Conservation (phyloP, 2,329 filamentous ascomycete genomes). For the Fusarium zealandicum region DNA sequence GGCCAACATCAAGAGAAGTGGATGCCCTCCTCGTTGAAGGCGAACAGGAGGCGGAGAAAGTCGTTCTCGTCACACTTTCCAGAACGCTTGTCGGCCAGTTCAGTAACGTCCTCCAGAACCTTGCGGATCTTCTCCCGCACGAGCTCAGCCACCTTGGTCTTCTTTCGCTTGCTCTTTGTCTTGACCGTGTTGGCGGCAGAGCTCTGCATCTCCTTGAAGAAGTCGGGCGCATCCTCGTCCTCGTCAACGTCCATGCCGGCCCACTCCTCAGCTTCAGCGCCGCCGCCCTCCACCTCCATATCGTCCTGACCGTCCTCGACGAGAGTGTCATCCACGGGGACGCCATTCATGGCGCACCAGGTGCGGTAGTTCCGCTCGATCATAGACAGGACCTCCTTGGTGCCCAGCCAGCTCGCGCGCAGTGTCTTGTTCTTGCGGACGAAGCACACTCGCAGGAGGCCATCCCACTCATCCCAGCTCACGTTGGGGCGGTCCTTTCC, state of each 20-base stretch:
- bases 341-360: constrained; percentile 87
- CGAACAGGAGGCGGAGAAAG: constrained; percentile 79
- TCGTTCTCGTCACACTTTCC: constrained; percentile 92
- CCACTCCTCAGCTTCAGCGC: constrained; percentile 54
- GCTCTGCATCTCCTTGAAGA: constrained; percentile 74
- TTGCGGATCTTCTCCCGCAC: constrained; percentile 87
- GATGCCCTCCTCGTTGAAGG: constrained; percentile 91
- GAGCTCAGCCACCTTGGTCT: constrained; percentile 79
- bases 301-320: constrained; percentile 54
- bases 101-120: constrained; percentile 82
- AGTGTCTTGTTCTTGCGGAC: constrained; percentile 90
- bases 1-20: constrained; percentile 73
- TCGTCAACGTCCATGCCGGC: constrained; percentile 62
- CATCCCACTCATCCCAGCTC: constrained; percentile 95
- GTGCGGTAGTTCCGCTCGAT: constrained; percentile 87
- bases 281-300: constrained; percentile 49
- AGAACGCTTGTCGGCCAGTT: constrained; percentile 80
- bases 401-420: constrained; percentile 80
- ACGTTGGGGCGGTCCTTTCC: constrained; percentile 81
- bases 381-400: constrained; percentile 80
- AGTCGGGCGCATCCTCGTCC: constrained; percentile 78
- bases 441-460: constrained; percentile 75
- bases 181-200: constrained; percentile 54
- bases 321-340: constrained; percentile 74
- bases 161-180: constrained; percentile 74